phyloP scores from a whole-genome alignment of 1,284 basidiomycete species.

The Cryptococcus jaspeensis region DNA sequence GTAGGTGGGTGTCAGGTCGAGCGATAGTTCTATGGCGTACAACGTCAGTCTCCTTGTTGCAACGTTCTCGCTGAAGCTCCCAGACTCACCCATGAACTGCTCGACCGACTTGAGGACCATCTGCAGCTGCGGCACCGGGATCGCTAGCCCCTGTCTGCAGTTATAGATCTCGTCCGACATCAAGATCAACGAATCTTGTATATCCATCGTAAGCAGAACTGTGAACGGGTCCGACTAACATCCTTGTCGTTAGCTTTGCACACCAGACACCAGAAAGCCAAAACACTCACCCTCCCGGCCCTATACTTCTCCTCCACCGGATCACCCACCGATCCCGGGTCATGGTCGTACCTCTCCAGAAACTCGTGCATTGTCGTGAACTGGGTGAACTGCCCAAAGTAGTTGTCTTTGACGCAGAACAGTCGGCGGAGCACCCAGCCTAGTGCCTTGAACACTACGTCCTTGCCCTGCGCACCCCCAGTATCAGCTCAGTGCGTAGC shows the following conservation, averaged over 20 bases:
- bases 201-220: conserved; percentile 62
- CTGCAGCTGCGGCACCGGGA: conserved; percentile 67
- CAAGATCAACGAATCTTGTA: conserved; percentile 61
- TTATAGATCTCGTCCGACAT: conserved; percentile 74
- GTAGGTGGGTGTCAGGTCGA: conserved; percentile 65
- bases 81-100: conserved; percentile 73
- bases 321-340: conserved; percentile 65
- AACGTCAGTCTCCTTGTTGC: neutral
- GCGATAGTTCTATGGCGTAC: conserved; percentile 64
- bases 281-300: conserved; percentile 61
- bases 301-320: conserved; percentile 75
- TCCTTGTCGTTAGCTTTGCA: neutral
- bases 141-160: conserved; percentile 59
- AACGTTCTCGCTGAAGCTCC: neutral
- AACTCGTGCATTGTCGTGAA: conserved; percentile 84
- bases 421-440: conserved; percentile 85
- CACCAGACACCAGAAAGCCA: neutral
- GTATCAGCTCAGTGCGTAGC: conserved; percentile 10
- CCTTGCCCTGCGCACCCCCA: conserved; percentile 36
- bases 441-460: conserved; percentile 66
- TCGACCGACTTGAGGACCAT: conserved; percentile 75
- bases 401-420: conserved; percentile 85
- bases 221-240: conserved; percentile 75
- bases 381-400: conserved; percentile 86
- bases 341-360: conserved; percentile 63